Conservation (phyloP, 495 filamentous ascomycete species). For the Talaromyces liani region DNA sequence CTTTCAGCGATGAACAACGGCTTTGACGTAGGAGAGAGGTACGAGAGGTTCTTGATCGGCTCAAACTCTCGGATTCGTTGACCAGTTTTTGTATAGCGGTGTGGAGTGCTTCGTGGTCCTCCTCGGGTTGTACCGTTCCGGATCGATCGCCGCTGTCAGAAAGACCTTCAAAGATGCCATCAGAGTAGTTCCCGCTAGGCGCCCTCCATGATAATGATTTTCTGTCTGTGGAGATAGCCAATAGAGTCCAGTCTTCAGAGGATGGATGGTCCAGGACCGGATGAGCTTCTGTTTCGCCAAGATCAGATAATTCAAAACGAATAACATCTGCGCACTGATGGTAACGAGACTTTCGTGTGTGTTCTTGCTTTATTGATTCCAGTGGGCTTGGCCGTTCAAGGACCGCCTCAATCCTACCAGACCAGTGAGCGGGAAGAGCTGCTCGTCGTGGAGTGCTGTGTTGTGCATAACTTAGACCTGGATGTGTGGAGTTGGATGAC, state of each 20-base stretch:
- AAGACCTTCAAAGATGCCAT: slow-evolving; percentile 43
- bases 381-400: neutral
- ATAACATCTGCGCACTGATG: slow-evolving; percentile 32
- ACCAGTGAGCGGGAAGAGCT: slow-evolving; percentile 8
- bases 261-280: slow-evolving; percentile 31
- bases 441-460: neutral
- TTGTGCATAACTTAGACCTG: slow-evolving; percentile 3
- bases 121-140: slow-evolving; percentile 62
- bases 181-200: slow-evolving; percentile 2
- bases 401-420: slow-evolving; percentile 9
- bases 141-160: slow-evolving; percentile 24
- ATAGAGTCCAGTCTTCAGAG: slow-evolving; percentile 44
- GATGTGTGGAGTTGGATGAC: neutral
- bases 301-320: slow-evolving; percentile 35
- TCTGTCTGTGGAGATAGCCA: slow-evolving; percentile 70
- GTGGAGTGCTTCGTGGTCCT: slow-evolving; percentile 76
- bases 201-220: slow-evolving; percentile 49
- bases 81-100: slow-evolving; percentile 76
- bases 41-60: neutral
- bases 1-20: slow-evolving; percentile 21
- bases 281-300: slow-evolving; percentile 28
- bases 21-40: neutral
- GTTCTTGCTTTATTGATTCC: neutral
- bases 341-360: slow-evolving; percentile 5
- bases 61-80: slow-evolving; percentile 39